Conservation (phyloP, 1,139 yeast species). For the Pichiaceae sp. region DNA sequence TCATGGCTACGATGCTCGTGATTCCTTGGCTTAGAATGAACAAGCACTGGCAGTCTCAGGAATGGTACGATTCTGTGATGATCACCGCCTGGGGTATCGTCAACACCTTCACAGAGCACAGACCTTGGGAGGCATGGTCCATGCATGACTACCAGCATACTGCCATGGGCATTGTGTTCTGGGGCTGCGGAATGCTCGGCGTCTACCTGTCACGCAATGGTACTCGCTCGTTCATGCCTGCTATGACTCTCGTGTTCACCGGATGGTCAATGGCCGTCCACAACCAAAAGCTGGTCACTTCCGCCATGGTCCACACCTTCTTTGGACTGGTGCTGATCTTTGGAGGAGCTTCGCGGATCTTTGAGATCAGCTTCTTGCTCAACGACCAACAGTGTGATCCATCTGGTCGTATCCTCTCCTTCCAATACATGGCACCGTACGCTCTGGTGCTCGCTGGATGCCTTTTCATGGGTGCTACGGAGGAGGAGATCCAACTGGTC, state of each 20-base stretch:
- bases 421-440: conserved; percentile 81
- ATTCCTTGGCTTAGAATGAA: conserved; percentile 57
- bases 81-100: conserved; percentile 89
- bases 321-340: conserved; percentile 76
- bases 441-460: conserved; percentile 72
- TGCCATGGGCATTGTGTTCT: conserved; percentile 93
- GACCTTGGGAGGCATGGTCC: conserved; percentile 83
- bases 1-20: conserved; percentile 57
- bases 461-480: conserved; percentile 85
- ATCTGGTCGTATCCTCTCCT: conserved; percentile 44
- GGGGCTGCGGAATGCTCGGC: conserved; percentile 89
- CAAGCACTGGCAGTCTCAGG: conserved; percentile 55
- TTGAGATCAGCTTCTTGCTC: conserved; percentile 69
- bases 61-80: conserved; percentile 70
- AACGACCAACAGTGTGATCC: conserved; percentile 42
- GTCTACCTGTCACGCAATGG: conserved; percentile 61
- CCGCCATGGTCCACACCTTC: conserved; percentile 80
- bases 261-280: conserved; percentile 95
- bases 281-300: conserved; percentile 60
- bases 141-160: conserved; percentile 94
- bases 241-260: conserved; percentile 71
- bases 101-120: conserved; percentile 90
- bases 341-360: conserved; percentile 67
- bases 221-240: conserved; percentile 68
- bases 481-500: conserved; percentile 72